Evolutionary conservation across 306 rosid genomes (phyloP), one percentile per base, ranked within the genome.

Genomic region (Quercus variabilis): DNA sequence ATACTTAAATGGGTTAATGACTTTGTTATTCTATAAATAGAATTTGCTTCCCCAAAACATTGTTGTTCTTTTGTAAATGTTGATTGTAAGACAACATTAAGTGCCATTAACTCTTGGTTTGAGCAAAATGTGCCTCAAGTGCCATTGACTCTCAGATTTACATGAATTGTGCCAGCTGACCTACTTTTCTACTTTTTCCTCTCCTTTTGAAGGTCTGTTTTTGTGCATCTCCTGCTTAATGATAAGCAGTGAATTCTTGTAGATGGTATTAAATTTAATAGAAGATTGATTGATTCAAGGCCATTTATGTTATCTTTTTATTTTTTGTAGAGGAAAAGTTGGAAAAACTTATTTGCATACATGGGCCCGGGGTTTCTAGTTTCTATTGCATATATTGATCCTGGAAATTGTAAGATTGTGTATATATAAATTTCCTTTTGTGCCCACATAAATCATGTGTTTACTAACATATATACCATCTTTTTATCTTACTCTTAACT

Each of bases 321-420:
- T 78, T 55, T 74, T 79, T 74, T 86, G 92, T 87, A 95, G 99
- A 90, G 63, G 83, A 88, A 63, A 82, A 95, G 98, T 89, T 95
- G 99, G 99, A 95, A 86, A 83, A 95, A 95, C 86, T 87, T 95
- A 65, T 90, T 92, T 83, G 87, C 98, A 56, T 95, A 95, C 85
- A 85, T 92, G 94, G 99, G 99, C 20, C 99, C 99, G 1, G 99
- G 99, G 18, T 93, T 95, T 90, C 99, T 95, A 79, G 97, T 95
- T 80, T 95, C 98, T 67, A 95, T 95, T 80, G 99, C 99, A 7
- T 95, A 93, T 83, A 95, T 95, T 85, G 99, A 95, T 84, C 99
- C 99, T 11, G 99, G 99, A 80, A 95, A 95, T 86, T 95, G 99
- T 95, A 91, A 91, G 92, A 80, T 74, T 55, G 19, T 74, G 15